phyloP scores from a whole-genome alignment of 495 filamentous ascomycete genomes.

The Chaetomium cochliodes region DNA sequence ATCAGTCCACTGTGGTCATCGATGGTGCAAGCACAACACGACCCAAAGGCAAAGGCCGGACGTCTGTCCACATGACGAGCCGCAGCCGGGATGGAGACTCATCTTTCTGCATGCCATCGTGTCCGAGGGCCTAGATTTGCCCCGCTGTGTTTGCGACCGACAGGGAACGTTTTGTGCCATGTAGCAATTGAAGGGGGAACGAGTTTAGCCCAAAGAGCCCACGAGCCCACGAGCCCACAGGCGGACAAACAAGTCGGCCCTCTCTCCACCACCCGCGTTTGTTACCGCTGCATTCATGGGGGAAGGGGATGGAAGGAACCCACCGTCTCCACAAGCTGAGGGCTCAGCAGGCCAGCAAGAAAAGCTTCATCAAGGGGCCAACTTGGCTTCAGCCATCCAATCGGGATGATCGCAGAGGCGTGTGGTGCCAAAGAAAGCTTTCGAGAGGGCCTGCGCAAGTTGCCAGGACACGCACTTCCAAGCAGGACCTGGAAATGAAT shows the following conservation, averaged over 20 bases:
- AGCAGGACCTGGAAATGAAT: too few relatives aligned
- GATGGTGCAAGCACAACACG: slow-evolving; percentile 10
- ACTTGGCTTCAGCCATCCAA: slow-evolving; percentile 14
- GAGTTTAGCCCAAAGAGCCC: neutral
- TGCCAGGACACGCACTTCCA: neutral
- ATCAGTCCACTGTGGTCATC: neutral
- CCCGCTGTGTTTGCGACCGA: slow-evolving; percentile 20
- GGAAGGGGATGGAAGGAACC: slow-evolving; percentile 4
- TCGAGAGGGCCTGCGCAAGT: neutral
- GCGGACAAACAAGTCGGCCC: slow-evolving; percentile 9
- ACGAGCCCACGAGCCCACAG: neutral
- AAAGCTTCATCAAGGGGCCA: slow-evolving; percentile 4
- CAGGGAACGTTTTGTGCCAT: slow-evolving; percentile 25
- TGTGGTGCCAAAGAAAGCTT: neutral
- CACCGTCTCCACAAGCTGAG: slow-evolving; percentile 16
- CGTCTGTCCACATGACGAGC: slow-evolving; percentile 27
- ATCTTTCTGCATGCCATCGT: slow-evolving; percentile 24
- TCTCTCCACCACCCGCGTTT: slow-evolving; percentile 16
- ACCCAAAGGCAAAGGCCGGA: neutral
- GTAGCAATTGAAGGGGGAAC: slow-evolving; percentile 13
- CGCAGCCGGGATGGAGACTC: slow-evolving; percentile 23
- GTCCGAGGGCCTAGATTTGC: slow-evolving; percentile 15
- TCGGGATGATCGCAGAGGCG: slow-evolving; percentile 15
- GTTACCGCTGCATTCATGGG: slow-evolving; percentile 19
- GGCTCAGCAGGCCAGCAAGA: slow-evolving; percentile 17